phyloP scores from a whole-genome alignment of 164 flowering plant genomes.

The Magnolia changhungtana region DNA sequence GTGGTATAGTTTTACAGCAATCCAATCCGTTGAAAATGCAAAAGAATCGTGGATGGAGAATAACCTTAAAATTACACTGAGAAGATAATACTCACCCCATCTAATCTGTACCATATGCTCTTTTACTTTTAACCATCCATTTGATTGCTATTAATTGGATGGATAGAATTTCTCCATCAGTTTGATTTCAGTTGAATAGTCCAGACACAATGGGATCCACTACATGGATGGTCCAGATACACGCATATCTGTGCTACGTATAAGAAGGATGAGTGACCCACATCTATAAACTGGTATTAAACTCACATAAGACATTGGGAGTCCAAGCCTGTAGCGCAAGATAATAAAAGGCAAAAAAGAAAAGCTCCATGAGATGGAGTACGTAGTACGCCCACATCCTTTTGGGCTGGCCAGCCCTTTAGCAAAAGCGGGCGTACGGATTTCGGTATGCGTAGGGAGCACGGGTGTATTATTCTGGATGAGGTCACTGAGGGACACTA shows the following conservation, averaged over 20 bases:
- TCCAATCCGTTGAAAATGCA: too few relatives aligned
- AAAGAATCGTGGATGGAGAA: too few relatives aligned
- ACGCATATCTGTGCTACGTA: not conserved
- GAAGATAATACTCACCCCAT: too few relatives aligned
- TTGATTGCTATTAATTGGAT: too few relatives aligned
- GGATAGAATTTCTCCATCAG: too few relatives aligned
- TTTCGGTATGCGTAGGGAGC: not conserved
- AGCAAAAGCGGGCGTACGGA: not conserved
- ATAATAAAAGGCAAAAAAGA: too few relatives aligned
- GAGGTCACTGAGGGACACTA: too few relatives aligned
- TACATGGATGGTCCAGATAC: not conserved
- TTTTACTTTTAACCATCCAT: too few relatives aligned
- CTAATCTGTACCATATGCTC: too few relatives aligned
- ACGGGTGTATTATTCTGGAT: not conserved
- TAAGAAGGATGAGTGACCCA: too few relatives aligned
- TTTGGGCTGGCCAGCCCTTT: not conserved
- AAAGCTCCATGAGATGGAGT: not conserved
- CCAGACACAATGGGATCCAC: not conserved
- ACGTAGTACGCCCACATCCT: not conserved
- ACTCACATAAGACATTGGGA: not conserved
- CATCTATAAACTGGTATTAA: not conserved
- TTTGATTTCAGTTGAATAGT: not conserved
- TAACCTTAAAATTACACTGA: too few relatives aligned
- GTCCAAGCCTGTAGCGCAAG: not conserved
- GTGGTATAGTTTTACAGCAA: too few relatives aligned